Conservation (phyloP, 1,139 yeast genomes). For the Saccharomyces hybrid region DNA sequence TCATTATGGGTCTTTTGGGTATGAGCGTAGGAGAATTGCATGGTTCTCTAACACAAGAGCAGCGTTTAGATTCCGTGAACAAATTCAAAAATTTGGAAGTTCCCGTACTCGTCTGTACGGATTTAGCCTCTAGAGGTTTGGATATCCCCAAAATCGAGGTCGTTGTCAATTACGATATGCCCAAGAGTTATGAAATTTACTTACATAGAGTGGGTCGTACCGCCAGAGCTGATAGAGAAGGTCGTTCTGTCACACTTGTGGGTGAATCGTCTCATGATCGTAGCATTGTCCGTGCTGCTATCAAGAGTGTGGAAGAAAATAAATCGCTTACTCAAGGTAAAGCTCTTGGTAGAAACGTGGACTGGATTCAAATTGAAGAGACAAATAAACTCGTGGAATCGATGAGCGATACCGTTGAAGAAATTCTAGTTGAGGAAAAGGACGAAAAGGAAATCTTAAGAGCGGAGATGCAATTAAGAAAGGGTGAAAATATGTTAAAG, state of each 20-base stretch:
- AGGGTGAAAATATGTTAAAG: slow-evolving; percentile 75
- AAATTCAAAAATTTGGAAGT: slow-evolving; percentile 75
- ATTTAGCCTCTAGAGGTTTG: slow-evolving; percentile 96
- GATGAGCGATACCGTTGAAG: slow-evolving; percentile 57
- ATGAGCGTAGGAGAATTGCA: slow-evolving; percentile 86
- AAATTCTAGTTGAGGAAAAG: slow-evolving; percentile 80
- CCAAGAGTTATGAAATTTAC: slow-evolving; percentile 81
- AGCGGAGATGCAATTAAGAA: slow-evolving; percentile 86
- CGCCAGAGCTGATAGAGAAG: slow-evolving; percentile 97
- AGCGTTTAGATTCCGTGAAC: slow-evolving; percentile 76
- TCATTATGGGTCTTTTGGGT: slow-evolving; percentile 79
- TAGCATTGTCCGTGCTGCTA: slow-evolving; percentile 78
- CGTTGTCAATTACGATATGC: slow-evolving; percentile 93
- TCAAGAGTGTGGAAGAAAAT: slow-evolving; percentile 51
- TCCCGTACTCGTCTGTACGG: slow-evolving; percentile 89
- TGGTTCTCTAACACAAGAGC: slow-evolving; percentile 92
- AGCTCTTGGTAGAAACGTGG: slow-evolving; percentile 75
- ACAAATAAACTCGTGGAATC: slow-evolving; percentile 52
- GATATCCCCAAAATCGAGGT: slow-evolving; percentile 96
- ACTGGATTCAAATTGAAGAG: slow-evolving; percentile 76
- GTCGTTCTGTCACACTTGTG: slow-evolving; percentile 85
- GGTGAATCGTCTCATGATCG: slow-evolving; percentile 86
- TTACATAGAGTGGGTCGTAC: slow-evolving; percentile 98
- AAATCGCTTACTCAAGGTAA: slow-evolving; percentile 36
- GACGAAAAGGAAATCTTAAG: slow-evolving; percentile 74